A percentile compares a stretch with the other conserved stretches of the same genome.
Evolutionary conservation across 164 flowering plant species (phyloP).

Genomic region (Vitis labrusca): DNA sequence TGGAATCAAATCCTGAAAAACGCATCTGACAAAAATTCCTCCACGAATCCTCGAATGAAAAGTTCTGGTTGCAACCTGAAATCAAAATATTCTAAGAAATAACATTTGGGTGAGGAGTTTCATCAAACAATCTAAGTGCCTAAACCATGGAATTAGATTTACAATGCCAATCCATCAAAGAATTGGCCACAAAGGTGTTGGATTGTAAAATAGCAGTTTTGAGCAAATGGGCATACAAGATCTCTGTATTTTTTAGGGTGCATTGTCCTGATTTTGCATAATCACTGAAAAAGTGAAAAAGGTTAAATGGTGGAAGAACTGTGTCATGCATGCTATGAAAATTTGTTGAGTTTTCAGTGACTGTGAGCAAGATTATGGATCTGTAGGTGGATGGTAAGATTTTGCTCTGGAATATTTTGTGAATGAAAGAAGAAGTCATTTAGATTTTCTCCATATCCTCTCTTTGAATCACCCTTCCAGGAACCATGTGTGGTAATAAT

Average conservation of each 20-base stretch:
- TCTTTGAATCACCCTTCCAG: too few relatives aligned
- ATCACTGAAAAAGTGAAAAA: conserved; percentile 33
- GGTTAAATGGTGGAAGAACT: conserved; percentile 19
- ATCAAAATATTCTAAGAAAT: conserved; percentile 66
- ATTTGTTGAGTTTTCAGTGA: conserved; percentile 18
- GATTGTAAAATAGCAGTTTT: conserved; percentile 27
- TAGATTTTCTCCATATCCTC: background rate
- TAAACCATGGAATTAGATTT: conserved; percentile 31
- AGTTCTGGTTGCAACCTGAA: conserved; percentile 45
- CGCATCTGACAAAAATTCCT: conserved; percentile 28
- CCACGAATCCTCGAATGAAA: conserved; percentile 43
- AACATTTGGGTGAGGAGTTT: conserved; percentile 36
- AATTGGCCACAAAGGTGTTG: conserved; percentile 34
- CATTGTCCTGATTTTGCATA: conserved; percentile 20
- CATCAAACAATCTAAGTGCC: conserved; percentile 50
- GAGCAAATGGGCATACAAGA: conserved; percentile 44
- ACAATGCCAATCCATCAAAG: conserved; percentile 41
- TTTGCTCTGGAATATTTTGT: conserved; percentile 5
- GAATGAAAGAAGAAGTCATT: conserved; percentile 30
- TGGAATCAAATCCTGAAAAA: too few relatives aligned
- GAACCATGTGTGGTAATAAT: too few relatives aligned
- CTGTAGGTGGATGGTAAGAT: conserved; percentile 14
- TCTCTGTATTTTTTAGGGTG: conserved; percentile 32
- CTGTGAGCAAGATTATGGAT: conserved; percentile 30
- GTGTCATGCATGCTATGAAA: conserved; percentile 8